phyloP scores from a whole-genome alignment of 2,329 filamentous ascomycete genomes.

The Ophiostoma pallidulum region DNA sequence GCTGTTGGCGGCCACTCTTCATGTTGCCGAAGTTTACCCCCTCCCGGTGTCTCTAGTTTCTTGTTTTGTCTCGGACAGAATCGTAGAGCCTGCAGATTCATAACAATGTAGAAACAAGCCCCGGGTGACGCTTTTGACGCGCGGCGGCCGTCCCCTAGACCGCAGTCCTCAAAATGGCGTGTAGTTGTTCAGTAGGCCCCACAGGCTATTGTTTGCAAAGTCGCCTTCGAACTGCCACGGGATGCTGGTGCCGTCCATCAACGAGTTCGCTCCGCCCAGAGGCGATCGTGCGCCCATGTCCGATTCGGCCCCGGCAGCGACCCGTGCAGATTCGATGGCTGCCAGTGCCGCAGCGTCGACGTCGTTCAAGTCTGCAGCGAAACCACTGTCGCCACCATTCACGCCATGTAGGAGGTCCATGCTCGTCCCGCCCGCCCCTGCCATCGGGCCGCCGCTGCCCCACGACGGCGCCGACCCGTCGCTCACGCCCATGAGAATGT shows the following conservation, averaged over 20 bases:
- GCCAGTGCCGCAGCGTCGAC: background rate
- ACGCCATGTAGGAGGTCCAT: background rate
- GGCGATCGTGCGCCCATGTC: background rate
- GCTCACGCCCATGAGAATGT: slow-evolving; percentile 40
- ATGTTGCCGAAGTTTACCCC: too few species aligned
- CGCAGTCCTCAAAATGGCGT: slow-evolving; percentile 19
- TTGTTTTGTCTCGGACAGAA: too few species aligned
- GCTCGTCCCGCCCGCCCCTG: background rate
- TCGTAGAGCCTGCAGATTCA: too few species aligned
- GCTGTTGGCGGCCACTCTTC: too few species aligned
- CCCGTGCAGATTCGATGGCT: slow-evolving; percentile 4
- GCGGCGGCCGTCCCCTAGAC: background rate
- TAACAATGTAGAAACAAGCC: too few species aligned
- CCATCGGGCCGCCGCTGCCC: slow-evolving; percentile 9
- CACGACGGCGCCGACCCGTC: slow-evolving; percentile 15
- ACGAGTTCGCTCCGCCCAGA: background rate
- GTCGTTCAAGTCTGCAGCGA: background rate
- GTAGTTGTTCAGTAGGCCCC: slow-evolving; percentile 46
- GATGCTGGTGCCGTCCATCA: slow-evolving; percentile 9
- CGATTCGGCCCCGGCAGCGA: background rate
- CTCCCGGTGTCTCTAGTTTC: too few species aligned
- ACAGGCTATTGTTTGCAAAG: slow-evolving; percentile 46
- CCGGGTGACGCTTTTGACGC: too few species aligned
- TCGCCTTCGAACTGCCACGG: slow-evolving; percentile 46
- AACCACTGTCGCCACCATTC: background rate